phyloP scores from a whole-genome alignment of 2,329 filamentous ascomycete species.

The Dendrostoma leiphaemia region DNA sequence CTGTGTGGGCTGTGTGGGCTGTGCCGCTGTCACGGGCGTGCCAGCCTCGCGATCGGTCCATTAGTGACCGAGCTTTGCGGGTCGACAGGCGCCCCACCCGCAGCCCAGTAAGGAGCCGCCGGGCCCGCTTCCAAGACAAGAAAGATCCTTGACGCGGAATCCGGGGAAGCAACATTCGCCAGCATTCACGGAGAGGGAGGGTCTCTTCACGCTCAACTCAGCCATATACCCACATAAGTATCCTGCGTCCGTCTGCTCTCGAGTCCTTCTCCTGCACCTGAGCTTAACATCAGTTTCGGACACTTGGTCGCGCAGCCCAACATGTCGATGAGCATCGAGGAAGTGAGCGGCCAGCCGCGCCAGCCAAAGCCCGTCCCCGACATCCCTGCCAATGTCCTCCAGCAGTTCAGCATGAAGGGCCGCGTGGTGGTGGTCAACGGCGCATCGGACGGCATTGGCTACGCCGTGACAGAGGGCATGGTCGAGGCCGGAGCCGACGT shows the following conservation, averaged over 20 bases:
- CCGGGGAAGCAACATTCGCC: no score
- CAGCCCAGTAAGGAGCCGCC: no score
- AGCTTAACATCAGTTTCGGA: no score
- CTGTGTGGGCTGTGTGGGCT: no score
- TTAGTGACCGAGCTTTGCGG: constrained; percentile 4
- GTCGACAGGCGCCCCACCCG: constrained; percentile 3
- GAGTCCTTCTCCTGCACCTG: no score
- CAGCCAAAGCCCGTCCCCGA: constrained; percentile 37
- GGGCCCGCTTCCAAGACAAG: no score
- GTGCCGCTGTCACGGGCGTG: neutral
- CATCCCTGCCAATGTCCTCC: constrained; percentile 40
- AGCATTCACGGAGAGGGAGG: no score
- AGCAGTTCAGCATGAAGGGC: constrained; percentile 41
- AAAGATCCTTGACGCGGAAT: no score
- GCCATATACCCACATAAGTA: no score
- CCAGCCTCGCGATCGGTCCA: constrained; percentile 3
- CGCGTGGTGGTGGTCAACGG: constrained; percentile 43
- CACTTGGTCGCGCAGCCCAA: neutral
- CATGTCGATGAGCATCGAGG: constrained; percentile 38
- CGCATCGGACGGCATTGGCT: constrained; percentile 44
- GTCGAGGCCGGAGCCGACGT: constrained; percentile 43
- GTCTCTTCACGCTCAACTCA: no score
- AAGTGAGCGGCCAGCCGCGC: constrained; percentile 30
- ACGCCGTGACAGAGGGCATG: constrained; percentile 42
- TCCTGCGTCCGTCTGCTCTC: no score